Percentiles rank a stretch among this genome's conserved stretches.
These are phyloP conservation scores for Aegilops bicornis DNA, from an alignment of 176 grass and related monocot species.

Conservation along the genomic window DNA sequence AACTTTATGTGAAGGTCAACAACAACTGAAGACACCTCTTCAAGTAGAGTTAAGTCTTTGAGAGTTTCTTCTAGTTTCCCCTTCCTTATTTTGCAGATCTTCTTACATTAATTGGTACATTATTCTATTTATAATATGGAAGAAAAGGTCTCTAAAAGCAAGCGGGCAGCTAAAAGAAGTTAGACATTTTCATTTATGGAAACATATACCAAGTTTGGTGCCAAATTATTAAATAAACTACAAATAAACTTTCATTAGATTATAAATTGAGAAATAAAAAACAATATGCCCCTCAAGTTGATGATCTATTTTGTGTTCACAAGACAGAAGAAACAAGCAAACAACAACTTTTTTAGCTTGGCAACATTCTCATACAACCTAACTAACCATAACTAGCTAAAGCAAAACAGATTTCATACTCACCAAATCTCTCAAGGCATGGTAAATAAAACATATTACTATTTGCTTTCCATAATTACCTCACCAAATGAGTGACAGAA, in stretches of 20 bases:
- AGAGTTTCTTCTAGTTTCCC: slow-evolving; percentile 52
- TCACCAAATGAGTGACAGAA: not conserved
- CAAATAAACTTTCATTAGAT: not conserved
- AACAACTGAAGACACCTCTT: slow-evolving; percentile 37
- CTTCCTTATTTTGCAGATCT: slow-evolving; percentile 61
- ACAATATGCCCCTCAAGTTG: not conserved
- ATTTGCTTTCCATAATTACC: not conserved
- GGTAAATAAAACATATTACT: not conserved
- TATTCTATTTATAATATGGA: slow-evolving; percentile 8
- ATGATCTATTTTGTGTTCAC: not conserved
- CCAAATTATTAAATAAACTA: not conserved
- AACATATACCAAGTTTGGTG: not conserved
- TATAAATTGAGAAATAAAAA: not conserved
- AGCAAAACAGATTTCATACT: not conserved
- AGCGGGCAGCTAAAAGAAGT: not conserved
- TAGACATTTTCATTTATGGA: not conserved
- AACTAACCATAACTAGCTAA: not conserved
- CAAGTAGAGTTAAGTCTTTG: slow-evolving; percentile 43
- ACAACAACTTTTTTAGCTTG: not conserved
- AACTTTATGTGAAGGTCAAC: slow-evolving; percentile 67
- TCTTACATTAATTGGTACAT: not conserved
- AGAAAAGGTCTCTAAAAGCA: slow-evolving; percentile 12
- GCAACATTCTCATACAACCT: not conserved
- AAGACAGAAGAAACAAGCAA: not conserved
- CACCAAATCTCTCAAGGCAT: no score